Conservation (phyloP, 1,284 basidiomycete genomes). For the Marasmius fiardii region DNA sequence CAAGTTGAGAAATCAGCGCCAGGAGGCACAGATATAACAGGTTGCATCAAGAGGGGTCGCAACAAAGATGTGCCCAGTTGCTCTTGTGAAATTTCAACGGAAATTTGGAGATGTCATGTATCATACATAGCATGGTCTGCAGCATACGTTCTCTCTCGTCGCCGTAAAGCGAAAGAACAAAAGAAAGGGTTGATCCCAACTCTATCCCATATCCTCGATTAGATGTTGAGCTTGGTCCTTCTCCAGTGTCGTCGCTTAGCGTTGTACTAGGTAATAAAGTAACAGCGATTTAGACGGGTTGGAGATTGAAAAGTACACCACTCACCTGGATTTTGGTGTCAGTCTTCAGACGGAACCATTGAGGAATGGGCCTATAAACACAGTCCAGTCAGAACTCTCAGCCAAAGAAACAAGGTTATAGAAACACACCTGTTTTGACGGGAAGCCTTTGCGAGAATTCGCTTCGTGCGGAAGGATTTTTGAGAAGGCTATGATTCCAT, state of each 20-base stretch:
- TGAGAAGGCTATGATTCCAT: conserved; percentile 78
- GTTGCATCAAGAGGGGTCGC: too few species aligned
- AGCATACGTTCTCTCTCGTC: background rate
- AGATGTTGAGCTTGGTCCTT: conserved; percentile 93
- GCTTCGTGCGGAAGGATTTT: conserved; percentile 97
- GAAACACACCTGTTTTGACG: conserved; percentile 88
- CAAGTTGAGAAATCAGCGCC: too few species aligned
- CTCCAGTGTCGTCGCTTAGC: conserved; percentile 95
- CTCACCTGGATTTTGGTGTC: conserved; percentile 92
- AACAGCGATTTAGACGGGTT: conserved; percentile 3
- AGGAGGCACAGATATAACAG: too few species aligned
- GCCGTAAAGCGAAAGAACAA: too few species aligned
- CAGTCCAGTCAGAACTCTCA: conserved; percentile 11
- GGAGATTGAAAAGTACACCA: background rate
- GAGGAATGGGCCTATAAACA: conserved; percentile 80
- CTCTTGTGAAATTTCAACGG: too few species aligned
- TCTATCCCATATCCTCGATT: conserved; percentile 25
- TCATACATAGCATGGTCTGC: background rate
- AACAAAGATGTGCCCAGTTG: too few species aligned
- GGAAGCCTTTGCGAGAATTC: conserved; percentile 93
- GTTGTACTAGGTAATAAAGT: conserved; percentile 87
- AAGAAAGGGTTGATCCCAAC: background rate
- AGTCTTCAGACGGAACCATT: conserved; percentile 98
- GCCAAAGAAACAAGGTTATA: conserved; percentile 5
- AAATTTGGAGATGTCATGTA: background rate